These are phyloP conservation scores for Pseudogymnoascus sp. DNA, from an alignment of 2,329 filamentous ascomycete genomes.

Conservation along the genomic window DNA sequence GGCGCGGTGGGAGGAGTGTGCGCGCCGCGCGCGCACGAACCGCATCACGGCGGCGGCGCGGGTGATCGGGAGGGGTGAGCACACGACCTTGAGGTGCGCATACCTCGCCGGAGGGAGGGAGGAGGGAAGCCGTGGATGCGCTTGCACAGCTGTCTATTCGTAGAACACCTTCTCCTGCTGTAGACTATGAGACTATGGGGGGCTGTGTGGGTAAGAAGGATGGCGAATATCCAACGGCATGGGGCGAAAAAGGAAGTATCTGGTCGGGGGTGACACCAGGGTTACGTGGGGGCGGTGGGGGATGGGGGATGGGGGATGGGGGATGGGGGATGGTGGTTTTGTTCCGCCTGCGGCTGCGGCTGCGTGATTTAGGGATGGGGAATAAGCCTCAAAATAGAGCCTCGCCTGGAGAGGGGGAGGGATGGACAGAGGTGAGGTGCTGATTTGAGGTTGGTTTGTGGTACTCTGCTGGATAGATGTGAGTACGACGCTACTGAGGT, in stretches of 20 bases:
- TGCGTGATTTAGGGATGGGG: not conserved
- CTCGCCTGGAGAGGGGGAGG: not conserved
- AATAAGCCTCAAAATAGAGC: not conserved
- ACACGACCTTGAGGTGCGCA: too few species aligned
- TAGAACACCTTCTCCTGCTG: too few species aligned
- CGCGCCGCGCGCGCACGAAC: too few species aligned
- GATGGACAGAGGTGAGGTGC: not conserved
- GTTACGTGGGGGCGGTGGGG: not conserved
- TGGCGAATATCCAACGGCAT: not conserved
- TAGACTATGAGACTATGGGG: not conserved
- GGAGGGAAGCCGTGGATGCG: too few species aligned
- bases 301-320: not conserved
- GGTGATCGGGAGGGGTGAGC: too few species aligned
- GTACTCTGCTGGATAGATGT: not conserved
- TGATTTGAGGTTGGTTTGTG: not conserved
- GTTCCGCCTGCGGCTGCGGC: not conserved
- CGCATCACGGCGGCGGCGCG: too few species aligned
- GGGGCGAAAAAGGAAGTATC: not conserved
- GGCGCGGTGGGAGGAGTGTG: too few species aligned
- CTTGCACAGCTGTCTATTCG: too few species aligned
- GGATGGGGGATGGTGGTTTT: not conserved
- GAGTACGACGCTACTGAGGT: too few species aligned
- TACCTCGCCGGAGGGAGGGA: too few species aligned
- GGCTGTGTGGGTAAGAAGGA: not conserved
- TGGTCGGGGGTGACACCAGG: not conserved